Evolutionary conservation across 768 basidiomycete species (phyloP).

Genomic region (Naganishia antarctica): DNA sequence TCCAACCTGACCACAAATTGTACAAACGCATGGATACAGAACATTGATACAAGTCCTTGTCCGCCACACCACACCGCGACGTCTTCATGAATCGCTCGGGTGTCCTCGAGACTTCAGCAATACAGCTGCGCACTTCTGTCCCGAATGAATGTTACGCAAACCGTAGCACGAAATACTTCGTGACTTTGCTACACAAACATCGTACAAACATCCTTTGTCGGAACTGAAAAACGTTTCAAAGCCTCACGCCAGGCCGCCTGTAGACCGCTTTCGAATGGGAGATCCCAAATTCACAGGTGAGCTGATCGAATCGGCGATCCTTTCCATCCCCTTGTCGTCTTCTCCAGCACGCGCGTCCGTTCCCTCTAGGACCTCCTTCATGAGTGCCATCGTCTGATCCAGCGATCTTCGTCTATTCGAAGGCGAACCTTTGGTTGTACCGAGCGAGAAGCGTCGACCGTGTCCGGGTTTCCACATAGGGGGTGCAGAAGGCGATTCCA

Average conservation of each 20-base stretch:
- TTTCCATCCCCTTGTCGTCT: constrained; percentile 46
- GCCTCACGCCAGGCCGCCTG: background rate
- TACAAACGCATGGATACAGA: too few species aligned
- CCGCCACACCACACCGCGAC: too few species aligned
- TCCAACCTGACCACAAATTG: too few species aligned
- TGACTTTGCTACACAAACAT: too few species aligned
- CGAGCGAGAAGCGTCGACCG: constrained; percentile 72
- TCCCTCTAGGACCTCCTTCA: constrained; percentile 86
- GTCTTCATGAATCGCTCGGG: too few species aligned
- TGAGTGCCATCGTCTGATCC: constrained; percentile 92
- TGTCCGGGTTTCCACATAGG: constrained; percentile 53
- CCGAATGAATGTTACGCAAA: too few species aligned
- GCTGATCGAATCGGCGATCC: constrained; percentile 47
- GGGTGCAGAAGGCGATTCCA: constrained; percentile 38
- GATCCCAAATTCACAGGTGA: constrained; percentile 34
- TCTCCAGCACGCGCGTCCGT: constrained; percentile 51
- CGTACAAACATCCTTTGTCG: too few species aligned
- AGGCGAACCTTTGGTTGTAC: constrained; percentile 92
- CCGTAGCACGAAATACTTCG: too few species aligned
- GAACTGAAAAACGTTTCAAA: too few species aligned
- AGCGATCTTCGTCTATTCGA: constrained; percentile 84
- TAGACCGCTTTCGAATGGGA: constrained; percentile 9
- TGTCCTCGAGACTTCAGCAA: too few species aligned
- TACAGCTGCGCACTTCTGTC: too few species aligned
- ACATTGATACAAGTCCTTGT: too few species aligned